These are phyloP conservation scores for Colletotrichum paranaense DNA, from an alignment of 2,329 filamentous ascomycete genomes.

Conservation along the genomic window DNA sequence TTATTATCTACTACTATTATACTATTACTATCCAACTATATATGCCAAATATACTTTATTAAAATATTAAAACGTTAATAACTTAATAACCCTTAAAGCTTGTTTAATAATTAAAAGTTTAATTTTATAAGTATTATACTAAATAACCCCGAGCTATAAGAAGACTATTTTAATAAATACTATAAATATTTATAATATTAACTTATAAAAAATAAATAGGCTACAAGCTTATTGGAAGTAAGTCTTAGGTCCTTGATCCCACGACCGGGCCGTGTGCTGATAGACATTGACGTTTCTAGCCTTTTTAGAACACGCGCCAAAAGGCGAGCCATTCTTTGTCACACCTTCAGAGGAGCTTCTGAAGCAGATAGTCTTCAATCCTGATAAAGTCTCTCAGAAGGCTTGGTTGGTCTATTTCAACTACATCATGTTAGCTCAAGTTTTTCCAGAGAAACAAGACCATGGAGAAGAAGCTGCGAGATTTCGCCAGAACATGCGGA, in stretches of 20 bases:
- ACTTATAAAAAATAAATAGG: too few species aligned
- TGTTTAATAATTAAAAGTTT: too few species aligned
- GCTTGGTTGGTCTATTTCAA: slow-evolving; percentile 14
- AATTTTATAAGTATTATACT: too few species aligned
- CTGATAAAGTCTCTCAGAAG: not conserved
- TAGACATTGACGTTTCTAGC: not conserved
- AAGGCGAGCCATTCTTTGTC: slow-evolving; percentile 3
- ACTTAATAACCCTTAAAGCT: too few species aligned
- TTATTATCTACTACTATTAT: too few species aligned
- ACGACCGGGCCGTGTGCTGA: too few species aligned
- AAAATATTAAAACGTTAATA: too few species aligned
- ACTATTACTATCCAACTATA: too few species aligned
- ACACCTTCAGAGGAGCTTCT: slow-evolving; percentile 8
- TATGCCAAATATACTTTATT: too few species aligned
- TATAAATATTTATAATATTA: too few species aligned
- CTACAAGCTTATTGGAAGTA: slow-evolving; percentile 17
- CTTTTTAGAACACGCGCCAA: slow-evolving; percentile 13
- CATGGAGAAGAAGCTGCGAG: not conserved
- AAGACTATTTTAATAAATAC: too few species aligned
- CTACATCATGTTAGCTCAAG: slow-evolving; percentile 17
- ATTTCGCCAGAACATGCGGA: slow-evolving; percentile 13
- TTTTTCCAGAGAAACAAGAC: not conserved
- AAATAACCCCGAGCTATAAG: too few species aligned
- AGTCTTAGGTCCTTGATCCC: not conserved
- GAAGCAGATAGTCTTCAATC: slow-evolving; percentile 9